phyloP scores from a whole-genome alignment of 106 monocot species.

The Hemerocallis citrina region DNA sequence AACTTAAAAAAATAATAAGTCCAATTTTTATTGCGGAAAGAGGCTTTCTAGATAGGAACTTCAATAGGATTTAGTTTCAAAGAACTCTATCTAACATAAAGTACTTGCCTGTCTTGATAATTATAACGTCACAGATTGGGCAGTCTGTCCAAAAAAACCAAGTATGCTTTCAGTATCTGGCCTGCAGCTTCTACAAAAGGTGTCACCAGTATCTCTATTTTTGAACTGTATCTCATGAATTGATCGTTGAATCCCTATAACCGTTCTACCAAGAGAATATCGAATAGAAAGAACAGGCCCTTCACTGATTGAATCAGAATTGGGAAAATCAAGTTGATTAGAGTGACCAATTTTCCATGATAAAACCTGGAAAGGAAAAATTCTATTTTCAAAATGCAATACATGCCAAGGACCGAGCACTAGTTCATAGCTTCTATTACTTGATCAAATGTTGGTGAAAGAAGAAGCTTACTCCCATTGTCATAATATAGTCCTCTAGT shows the following conservation, averaged over 20 bases:
- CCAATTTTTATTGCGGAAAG: too few relatives aligned
- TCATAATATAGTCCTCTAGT: slow-evolving; percentile 78
- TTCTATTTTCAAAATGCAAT: background rate
- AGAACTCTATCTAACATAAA: background rate
- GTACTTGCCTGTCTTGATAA: slow-evolving; percentile 79
- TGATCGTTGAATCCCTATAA: slow-evolving; percentile 75
- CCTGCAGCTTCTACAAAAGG: slow-evolving; percentile 49
- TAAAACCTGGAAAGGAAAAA: slow-evolving; percentile 47
- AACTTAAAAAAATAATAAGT: too few relatives aligned
- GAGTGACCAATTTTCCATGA: slow-evolving; percentile 72
- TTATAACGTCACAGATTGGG: slow-evolving; percentile 68
- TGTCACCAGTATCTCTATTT: slow-evolving; percentile 67
- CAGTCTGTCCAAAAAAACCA: slow-evolving; percentile 94
- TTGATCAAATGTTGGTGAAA: slow-evolving; percentile 84
- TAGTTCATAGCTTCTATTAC: slow-evolving; percentile 8
- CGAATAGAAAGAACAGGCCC: slow-evolving; percentile 61
- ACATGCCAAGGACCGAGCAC: background rate
- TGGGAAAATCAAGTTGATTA: slow-evolving; percentile 44
- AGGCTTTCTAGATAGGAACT: background rate
- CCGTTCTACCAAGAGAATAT: slow-evolving; percentile 69
- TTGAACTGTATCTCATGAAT: slow-evolving; percentile 65
- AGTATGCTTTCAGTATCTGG: slow-evolving; percentile 67
- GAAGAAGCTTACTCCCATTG: slow-evolving; percentile 76
- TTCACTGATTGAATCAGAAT: slow-evolving; percentile 70
- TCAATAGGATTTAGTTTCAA: too few relatives aligned